Evolutionary conservation across 768 basidiomycete species (phyloP).

Genomic region (Multifurca ochricompacta): DNA sequence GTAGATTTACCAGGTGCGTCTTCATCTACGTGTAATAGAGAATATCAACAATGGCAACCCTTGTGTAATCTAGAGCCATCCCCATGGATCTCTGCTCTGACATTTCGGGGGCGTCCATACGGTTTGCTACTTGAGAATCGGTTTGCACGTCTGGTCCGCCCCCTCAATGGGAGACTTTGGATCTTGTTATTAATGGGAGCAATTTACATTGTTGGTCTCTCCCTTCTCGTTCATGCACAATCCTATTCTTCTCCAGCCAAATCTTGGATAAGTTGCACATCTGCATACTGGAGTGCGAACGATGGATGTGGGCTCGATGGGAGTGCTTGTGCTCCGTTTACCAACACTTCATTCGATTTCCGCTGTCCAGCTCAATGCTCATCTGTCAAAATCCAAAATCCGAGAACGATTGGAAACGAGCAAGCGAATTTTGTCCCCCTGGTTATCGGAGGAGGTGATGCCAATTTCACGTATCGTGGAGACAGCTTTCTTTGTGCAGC

Average conservation of each 20-base stretch:
- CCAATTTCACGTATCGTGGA: slow-evolving; percentile 63
- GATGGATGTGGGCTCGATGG: slow-evolving; percentile 73
- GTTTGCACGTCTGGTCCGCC: slow-evolving; percentile 43
- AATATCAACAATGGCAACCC: not conserved
- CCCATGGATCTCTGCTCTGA: slow-evolving; percentile 46
- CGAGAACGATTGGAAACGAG: slow-evolving; percentile 61
- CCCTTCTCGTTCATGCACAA: slow-evolving; percentile 66
- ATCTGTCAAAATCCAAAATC: slow-evolving; percentile 58
- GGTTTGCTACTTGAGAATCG: slow-evolving; percentile 42
- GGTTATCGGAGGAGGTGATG: slow-evolving; percentile 81
- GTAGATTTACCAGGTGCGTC: slow-evolving; percentile 41
- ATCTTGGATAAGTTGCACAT: slow-evolving; percentile 59
- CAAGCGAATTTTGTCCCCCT: slow-evolving; percentile 63
- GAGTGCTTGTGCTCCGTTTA: slow-evolving; percentile 53
- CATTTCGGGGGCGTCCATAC: slow-evolving; percentile 22
- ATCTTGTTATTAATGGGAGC: slow-evolving; percentile 46
- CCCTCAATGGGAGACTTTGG: slow-evolving; percentile 40
- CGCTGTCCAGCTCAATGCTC: slow-evolving; percentile 74
- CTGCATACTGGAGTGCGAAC: slow-evolving; percentile 62
- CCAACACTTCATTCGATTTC: slow-evolving; percentile 56
- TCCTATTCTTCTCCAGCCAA: slow-evolving; percentile 61
- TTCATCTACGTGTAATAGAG: not conserved
- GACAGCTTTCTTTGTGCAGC: slow-evolving; percentile 83
- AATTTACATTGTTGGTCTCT: slow-evolving; percentile 62
- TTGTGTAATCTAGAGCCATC: slow-evolving; percentile 34